Evolutionary conservation across 1,284 basidiomycete genomes (phyloP), one percentile per base, ranked within the genome.

Genomic region (Ustilago trichophora): DNA sequence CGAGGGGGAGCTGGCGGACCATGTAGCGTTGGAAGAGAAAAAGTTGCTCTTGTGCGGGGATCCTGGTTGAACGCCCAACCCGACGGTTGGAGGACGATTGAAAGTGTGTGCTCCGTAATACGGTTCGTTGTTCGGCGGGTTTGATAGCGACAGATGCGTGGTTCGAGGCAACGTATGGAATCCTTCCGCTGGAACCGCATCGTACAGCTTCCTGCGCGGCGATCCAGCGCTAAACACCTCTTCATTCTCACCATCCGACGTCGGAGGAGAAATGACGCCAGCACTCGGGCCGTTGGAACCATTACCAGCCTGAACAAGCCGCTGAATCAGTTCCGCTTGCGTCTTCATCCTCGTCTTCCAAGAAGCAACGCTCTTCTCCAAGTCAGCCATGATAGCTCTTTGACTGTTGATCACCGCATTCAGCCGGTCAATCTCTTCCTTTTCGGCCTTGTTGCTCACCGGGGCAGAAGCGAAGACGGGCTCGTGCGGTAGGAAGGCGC

Each of bases 61-160:
- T 12, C n/a, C 26, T 11, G 63, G 44, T 3, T 34, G 19, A 31
- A 67, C 29, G 19, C 63, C 58, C 0, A 59, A 32, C 4, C 56
- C 62, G 10, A 44, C 32, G 11, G 22, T 45, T 13, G 73, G 73
- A 1, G 70, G 58, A 15, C 72, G 63, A 46, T 75, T 75, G 52
- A 54, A 76, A 0, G 62, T 65, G 38, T 76, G 74, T 12, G 74
- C 72, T 0, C 72, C 74, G 43, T 76, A 76, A 54, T 76, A 75
- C 0, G 72, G 72, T 12, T 24, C 8, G 22, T n/a, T 5, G n/a
- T n/a, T n/a, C n/a, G n/a, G n/a, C n/a, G n/a, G n/a, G n/a, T n/a
- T n/a, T 6, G 19, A n/a, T 3, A 67, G 65, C 1, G 65, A 10
- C 27, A 69, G 59, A 18, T 69, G 59, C 0, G 58, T 69, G 3